These are phyloP conservation scores for Aspergillus proliferans DNA, from an alignment of 2,329 filamentous ascomycete species.

Conservation along the genomic window DNA sequence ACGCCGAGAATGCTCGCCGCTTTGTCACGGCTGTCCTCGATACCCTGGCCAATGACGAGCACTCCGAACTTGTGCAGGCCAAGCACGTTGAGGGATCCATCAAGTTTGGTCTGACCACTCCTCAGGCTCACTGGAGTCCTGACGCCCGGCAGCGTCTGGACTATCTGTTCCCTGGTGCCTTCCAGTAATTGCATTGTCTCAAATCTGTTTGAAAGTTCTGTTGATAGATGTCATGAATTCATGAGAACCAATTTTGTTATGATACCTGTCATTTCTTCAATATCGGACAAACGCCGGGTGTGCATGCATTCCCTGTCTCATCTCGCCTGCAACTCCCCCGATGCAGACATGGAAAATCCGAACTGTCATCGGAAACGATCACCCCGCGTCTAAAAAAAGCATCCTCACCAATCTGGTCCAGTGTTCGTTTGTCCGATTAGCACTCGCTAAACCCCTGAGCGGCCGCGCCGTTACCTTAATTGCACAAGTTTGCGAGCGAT, in stretches of 20 bases:
- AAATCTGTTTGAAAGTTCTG: neutral
- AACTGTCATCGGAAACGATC: too few species aligned
- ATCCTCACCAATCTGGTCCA: too few species aligned
- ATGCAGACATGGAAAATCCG: too few species aligned
- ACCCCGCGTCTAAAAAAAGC: too few species aligned
- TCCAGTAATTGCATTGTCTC: slow-evolving; percentile 31
- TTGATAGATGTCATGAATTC: slow-evolving; percentile 3
- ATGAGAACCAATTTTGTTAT: neutral
- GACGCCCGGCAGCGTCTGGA: slow-evolving; percentile 73
- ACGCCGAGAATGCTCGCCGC: slow-evolving; percentile 76
- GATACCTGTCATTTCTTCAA: too few species aligned
- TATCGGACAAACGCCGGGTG: too few species aligned
- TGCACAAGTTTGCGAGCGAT: too few species aligned
- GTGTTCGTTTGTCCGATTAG: too few species aligned
- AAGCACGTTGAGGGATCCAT: slow-evolving; percentile 74
- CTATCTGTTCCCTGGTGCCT: slow-evolving; percentile 84
- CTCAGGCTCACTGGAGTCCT: slow-evolving; percentile 63
- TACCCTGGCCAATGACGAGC: slow-evolving; percentile 70
- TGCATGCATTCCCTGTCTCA: too few species aligned
- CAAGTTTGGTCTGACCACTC: slow-evolving; percentile 79
- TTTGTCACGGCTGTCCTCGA: slow-evolving; percentile 85
- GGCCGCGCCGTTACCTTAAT: too few species aligned
- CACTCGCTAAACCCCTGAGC: too few species aligned
- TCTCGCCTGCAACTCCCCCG: too few species aligned
- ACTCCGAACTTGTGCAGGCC: slow-evolving; percentile 67